Evolutionary conservation across 2,329 filamentous ascomycete genomes (phyloP).

Genomic region (Aspergillus phoenicis): DNA sequence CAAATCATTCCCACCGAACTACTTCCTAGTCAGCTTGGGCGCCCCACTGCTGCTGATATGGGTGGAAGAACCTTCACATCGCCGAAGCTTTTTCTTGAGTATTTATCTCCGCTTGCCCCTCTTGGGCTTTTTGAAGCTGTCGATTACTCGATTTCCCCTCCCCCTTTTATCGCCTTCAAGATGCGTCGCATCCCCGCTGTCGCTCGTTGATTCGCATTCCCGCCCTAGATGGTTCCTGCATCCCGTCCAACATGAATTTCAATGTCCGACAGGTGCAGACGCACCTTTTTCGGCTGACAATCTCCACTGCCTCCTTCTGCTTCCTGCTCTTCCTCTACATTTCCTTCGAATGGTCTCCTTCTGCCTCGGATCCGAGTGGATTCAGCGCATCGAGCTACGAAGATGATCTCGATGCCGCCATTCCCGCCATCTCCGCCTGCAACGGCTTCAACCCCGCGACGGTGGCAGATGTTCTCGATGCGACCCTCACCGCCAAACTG

Average conservation of each 20-base stretch:
- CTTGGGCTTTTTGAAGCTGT: no score
- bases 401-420: not conserved
- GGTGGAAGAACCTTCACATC: no score
- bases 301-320: not conserved
- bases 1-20: no score
- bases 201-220: not conserved
- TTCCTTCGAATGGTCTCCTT: not conserved
- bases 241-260: not conserved
- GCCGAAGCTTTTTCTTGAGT: no score
- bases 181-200: no score
- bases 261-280: not conserved
- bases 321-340: not conserved
- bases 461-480: not conserved
- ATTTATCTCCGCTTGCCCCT: no score
- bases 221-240: not conserved
- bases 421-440: constrained; percentile 3
- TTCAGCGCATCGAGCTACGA: not conserved
- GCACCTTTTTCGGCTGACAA: not conserved
- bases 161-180: no score
- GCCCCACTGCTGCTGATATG: no score
- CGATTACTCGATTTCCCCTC: no score
- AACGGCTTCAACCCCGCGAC: constrained; percentile 1
- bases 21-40: no score
- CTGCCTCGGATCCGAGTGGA: not conserved
- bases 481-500: not conserved